These are phyloP conservation scores for Penicillium sp. DNA, from an alignment of 2,329 filamentous ascomycete genomes.

Conservation along the genomic window DNA sequence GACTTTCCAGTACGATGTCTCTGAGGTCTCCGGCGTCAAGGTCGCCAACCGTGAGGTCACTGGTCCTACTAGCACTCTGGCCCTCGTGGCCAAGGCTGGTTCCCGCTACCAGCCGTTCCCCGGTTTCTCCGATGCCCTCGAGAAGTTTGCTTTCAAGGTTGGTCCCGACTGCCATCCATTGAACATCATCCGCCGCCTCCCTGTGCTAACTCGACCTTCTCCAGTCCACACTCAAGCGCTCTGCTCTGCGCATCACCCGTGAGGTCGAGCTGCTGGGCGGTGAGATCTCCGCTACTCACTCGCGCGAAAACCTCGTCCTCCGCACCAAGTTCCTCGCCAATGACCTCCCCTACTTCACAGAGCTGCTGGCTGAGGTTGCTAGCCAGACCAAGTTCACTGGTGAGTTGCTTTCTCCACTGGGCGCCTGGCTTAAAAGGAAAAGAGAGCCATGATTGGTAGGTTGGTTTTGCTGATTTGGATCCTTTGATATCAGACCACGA, in stretches of 20 bases:
- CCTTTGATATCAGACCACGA: slow-evolving; percentile 66
- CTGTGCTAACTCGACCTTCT: slow-evolving; percentile 14
- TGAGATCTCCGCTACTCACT: slow-evolving; percentile 82
- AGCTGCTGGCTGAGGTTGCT: slow-evolving; percentile 89
- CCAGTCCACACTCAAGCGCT: slow-evolving; percentile 82
- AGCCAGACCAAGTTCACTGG: slow-evolving; percentile 80
- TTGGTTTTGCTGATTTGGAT: slow-evolving; percentile 14
- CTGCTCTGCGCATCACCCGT: slow-evolving; percentile 86
- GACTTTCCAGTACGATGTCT: slow-evolving; percentile 82
- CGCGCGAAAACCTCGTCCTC: slow-evolving; percentile 87
- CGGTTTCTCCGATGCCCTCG: slow-evolving; percentile 83
- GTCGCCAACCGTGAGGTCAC: slow-evolving; percentile 85
- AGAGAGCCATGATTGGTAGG: background rate
- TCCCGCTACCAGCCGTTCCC: slow-evolving; percentile 89
- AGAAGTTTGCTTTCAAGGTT: slow-evolving; percentile 98
- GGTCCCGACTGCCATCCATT: slow-evolving; percentile 30
- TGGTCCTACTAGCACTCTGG: slow-evolving; percentile 85
- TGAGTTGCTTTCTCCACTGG: slow-evolving; percentile 37
- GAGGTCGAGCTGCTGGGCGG: slow-evolving; percentile 94
- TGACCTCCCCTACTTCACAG: slow-evolving; percentile 95
- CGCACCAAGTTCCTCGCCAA: slow-evolving; percentile 93
- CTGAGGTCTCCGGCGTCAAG: slow-evolving; percentile 85
- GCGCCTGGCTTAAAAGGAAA: background rate
- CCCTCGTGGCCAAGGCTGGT: slow-evolving; percentile 89
- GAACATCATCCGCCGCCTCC: background rate